Evolutionary conservation across 2,329 filamentous ascomycete species (phyloP).

Genomic region (Fusarium clavum): DNA sequence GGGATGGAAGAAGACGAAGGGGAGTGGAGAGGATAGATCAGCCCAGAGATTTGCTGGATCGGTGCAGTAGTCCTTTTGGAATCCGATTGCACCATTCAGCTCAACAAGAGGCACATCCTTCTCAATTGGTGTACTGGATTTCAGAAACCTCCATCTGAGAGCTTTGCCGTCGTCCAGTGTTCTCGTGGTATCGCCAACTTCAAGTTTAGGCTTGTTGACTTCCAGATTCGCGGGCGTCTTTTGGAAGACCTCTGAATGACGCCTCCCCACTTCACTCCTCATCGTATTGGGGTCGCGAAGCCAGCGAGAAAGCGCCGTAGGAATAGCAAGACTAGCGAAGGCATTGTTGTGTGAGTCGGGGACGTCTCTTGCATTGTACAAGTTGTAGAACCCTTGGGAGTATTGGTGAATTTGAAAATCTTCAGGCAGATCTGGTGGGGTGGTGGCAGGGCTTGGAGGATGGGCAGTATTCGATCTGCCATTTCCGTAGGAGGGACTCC

Average conservation of each 20-base stretch:
- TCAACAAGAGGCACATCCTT: conserved; percentile 72
- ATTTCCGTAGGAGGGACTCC: conserved; percentile 74
- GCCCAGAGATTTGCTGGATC: conserved; percentile 75
- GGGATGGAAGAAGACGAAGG: conserved; percentile 89
- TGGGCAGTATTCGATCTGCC: conserved; percentile 68
- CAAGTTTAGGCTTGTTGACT: conserved; percentile 56
- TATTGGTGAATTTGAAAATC: conserved; percentile 75
- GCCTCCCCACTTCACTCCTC: conserved; percentile 73
- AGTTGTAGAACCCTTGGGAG: conserved; percentile 78
- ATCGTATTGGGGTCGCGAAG: conserved; percentile 78
- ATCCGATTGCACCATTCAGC: conserved; percentile 81
- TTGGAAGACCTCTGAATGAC: conserved; percentile 76
- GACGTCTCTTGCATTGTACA: conserved; percentile 74
- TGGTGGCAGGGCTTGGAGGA: conserved; percentile 80
- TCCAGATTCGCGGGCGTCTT: conserved; percentile 59
- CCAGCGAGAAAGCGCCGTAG: conserved; percentile 82
- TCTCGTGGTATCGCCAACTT: conserved; percentile 62
- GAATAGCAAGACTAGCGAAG: conserved; percentile 79
- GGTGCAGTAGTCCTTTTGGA: conserved; percentile 77
- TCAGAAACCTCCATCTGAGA: conserved; percentile 77
- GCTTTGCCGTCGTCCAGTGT: conserved; percentile 49
- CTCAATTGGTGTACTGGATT: conserved; percentile 62
- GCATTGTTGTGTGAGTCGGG: conserved; percentile 77
- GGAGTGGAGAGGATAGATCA: conserved; percentile 72
- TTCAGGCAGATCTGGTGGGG: conserved; percentile 73